A percentile compares a stretch with the other conserved stretches of the same genome.
Evolutionary conservation across 768 basidiomycete species (phyloP).

Genomic region (Punctularia strigosozonata): DNA sequence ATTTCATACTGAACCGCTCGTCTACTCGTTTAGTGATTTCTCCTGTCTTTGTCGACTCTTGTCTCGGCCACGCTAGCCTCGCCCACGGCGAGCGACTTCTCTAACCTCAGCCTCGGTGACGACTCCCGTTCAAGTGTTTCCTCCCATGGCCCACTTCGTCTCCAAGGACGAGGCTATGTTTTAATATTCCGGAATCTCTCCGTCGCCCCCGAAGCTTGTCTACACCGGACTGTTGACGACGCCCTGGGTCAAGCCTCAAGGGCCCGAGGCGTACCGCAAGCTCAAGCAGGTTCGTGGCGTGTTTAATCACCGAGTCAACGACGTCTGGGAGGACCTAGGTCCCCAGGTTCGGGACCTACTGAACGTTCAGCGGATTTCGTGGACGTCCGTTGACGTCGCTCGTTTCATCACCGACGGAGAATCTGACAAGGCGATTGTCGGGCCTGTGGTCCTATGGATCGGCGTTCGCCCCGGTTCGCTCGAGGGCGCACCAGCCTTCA

Average conservation of each 20-base stretch:
- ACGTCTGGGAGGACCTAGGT: slow-evolving; percentile 13
- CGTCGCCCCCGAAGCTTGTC: slow-evolving; percentile 12
- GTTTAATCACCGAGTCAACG: slow-evolving; percentile 10
- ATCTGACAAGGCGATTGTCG: slow-evolving; percentile 1
- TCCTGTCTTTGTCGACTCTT: background rate
- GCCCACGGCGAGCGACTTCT: slow-evolving; percentile 7
- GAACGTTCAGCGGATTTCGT: slow-evolving; percentile 9
- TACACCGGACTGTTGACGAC: slow-evolving; percentile 10
- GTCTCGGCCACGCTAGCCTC: background rate
- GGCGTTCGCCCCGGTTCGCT: background rate
- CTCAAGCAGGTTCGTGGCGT: slow-evolving; percentile 15
- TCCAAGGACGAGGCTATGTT: slow-evolving; percentile 12
- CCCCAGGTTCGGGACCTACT: slow-evolving; percentile 10
- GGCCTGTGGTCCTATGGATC: slow-evolving; percentile 1
- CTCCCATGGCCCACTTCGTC: slow-evolving; percentile 7
- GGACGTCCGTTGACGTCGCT: slow-evolving; percentile 14
- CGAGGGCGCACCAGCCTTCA: background rate
- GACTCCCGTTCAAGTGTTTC: background rate
- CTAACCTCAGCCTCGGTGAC: slow-evolving; percentile 5
- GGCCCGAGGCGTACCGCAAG: slow-evolving; percentile 12
- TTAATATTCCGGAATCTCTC: slow-evolving; percentile 11
- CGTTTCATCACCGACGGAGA: slow-evolving; percentile 10
- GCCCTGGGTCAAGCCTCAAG: slow-evolving; percentile 11
- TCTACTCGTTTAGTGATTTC: slow-evolving; percentile 6
- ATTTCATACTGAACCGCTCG: slow-evolving; percentile 4